Conservation (phyloP, 805 yeast genomes). For the Yarrowia yakushimensis region DNA sequence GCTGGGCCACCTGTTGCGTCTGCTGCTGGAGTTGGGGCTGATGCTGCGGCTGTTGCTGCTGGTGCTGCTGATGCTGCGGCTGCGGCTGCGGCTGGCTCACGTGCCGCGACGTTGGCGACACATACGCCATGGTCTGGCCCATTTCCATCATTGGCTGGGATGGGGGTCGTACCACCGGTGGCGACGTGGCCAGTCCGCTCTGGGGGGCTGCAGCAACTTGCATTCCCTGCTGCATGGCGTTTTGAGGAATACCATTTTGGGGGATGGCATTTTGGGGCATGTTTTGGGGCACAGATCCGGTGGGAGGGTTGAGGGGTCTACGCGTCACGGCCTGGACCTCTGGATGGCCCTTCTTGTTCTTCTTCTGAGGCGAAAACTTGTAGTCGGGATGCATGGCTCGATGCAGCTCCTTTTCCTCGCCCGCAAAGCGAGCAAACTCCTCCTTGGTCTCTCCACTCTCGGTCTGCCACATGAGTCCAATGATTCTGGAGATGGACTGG, state of each 20-base stretch:
- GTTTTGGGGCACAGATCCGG: background rate
- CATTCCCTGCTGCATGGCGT: too few species aligned
- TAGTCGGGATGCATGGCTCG: conserved; percentile 44
- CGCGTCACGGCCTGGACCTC: conserved; percentile 15
- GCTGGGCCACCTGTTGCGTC: too few species aligned
- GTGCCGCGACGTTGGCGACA: too few species aligned
- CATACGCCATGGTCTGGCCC: background rate
- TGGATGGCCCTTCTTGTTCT: conserved; percentile 25
- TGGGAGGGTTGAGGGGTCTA: background rate
- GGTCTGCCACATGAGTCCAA: conserved; percentile 47
- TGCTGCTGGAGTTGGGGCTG: background rate
- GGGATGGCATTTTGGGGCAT: too few species aligned
- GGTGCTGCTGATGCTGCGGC: background rate
- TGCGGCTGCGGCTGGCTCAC: background rate
- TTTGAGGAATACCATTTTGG: too few species aligned
- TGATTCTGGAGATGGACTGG: conserved; percentile 43
- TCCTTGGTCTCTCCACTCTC: conserved; percentile 41
- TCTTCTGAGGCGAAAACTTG: conserved; percentile 45
- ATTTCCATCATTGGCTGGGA: conserved; percentile 11
- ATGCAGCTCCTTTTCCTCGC: conserved; percentile 45
- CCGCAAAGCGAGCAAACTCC: conserved; percentile 41
- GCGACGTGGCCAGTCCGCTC: background rate
- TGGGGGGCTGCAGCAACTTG: too few species aligned
- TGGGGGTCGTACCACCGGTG: background rate
- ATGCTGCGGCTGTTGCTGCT: background rate